Conservation (phyloP, 1,284 basidiomycete species). For the Cryptococcus jaspeensis region DNA sequence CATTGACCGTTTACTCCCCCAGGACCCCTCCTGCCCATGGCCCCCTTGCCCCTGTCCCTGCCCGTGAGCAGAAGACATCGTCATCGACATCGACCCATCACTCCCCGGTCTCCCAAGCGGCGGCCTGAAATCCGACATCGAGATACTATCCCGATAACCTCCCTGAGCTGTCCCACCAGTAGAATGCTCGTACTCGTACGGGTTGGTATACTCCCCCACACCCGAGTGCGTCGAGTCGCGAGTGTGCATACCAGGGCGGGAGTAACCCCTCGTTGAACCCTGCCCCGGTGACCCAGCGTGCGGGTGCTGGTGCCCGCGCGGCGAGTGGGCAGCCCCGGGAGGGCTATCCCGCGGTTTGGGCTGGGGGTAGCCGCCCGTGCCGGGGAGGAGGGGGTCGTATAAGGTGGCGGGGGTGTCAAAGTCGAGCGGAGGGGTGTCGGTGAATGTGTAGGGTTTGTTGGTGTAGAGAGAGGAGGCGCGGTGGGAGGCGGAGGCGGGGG, state of each 20-base stretch:
- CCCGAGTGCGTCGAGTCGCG: neutral
- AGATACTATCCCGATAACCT: slow-evolving; percentile 7
- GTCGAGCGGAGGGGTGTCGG: slow-evolving; percentile 14
- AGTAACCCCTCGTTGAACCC: no score
- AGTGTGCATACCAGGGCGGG: neutral
- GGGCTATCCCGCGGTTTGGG: no score
- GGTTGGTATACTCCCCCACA: neutral
- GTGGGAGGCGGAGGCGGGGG: slow-evolving; percentile 11
- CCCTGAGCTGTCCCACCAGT: no score
- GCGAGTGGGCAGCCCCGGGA: no score
- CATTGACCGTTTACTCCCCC: no score
- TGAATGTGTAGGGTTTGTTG: slow-evolving; percentile 8
- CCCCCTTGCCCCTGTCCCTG: neutral
- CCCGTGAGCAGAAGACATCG: neutral
- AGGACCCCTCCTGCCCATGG: no score
- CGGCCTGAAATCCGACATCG: slow-evolving; percentile 2
- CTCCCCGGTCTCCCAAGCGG: neutral
- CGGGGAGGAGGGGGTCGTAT: slow-evolving; percentile 17
- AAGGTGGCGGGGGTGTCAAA: slow-evolving; percentile 21
- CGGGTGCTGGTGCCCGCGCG: no score
- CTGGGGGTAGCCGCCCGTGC: slow-evolving; percentile 6
- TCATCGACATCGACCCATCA: no score
- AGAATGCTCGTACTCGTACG: no score
- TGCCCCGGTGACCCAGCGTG: no score
- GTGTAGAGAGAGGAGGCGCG: slow-evolving; percentile 1